phyloP scores from a whole-genome alignment of 257 asterid species.

The Solanum medicagineum region DNA sequence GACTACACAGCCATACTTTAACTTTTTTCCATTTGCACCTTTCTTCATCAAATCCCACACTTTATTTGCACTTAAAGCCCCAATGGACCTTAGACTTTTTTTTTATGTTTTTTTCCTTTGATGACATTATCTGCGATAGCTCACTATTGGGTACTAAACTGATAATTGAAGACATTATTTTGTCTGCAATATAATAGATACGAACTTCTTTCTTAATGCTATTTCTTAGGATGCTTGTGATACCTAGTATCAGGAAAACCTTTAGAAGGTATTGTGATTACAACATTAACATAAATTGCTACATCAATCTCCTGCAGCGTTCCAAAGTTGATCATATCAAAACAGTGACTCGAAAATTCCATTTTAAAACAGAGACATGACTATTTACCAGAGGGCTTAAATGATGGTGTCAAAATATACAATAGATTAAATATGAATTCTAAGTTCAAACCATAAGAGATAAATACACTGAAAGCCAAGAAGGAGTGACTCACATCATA shows the following conservation, averaged over 20 bases:
- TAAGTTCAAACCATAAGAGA: background rate
- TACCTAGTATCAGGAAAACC: background rate
- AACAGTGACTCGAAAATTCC: background rate
- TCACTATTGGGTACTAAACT: background rate
- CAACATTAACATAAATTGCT: background rate
- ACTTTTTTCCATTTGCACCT: background rate
- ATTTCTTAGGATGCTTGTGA: background rate
- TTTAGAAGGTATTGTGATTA: background rate
- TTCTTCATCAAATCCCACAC: background rate
- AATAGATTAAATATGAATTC: background rate
- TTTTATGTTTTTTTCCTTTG: background rate
- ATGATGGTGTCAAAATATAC: background rate
- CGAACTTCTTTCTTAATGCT: background rate
- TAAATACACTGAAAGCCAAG: background rate
- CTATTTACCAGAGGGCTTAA: background rate
- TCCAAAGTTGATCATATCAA: background rate
- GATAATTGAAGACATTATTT: background rate
- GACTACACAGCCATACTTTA: background rate
- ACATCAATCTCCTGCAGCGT: background rate
- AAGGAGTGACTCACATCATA: constrained; percentile 50
- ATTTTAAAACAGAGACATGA: background rate
- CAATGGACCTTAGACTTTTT: background rate
- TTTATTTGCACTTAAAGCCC: background rate
- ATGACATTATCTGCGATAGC: background rate
- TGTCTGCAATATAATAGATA: background rate